phyloP scores from a whole-genome alignment of 1,284 basidiomycete species.

The Xerocomus cyaneibrunnescens region DNA sequence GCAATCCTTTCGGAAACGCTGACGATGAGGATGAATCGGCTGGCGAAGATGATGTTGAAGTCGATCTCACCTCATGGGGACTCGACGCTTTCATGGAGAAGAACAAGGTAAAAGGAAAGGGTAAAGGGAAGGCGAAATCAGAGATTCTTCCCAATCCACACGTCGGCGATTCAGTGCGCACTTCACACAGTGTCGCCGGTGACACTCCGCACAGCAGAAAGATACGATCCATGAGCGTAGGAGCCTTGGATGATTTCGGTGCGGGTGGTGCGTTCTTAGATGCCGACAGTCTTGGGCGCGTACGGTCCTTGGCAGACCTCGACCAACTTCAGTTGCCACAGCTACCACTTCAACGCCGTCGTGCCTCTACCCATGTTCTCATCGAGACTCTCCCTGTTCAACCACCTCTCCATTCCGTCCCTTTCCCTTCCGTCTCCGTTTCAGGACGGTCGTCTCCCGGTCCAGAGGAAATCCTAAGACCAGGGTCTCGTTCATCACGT shows the following conservation, averaged over 20 bases:
- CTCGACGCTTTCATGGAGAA: conserved; percentile 73
- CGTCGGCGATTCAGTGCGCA: conserved; percentile 37
- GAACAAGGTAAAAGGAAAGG: conserved; percentile 52
- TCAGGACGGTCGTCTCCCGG: conserved; percentile 47
- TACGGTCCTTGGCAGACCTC: conserved; percentile 52
- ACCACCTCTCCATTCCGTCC: conserved; percentile 51
- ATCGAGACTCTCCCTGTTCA: conserved; percentile 45
- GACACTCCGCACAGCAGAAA: conserved; percentile 37
- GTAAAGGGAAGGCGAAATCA: conserved; percentile 49
- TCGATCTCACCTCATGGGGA: conserved; percentile 82
- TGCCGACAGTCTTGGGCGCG: conserved; percentile 33
- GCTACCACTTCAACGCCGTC: conserved; percentile 43
- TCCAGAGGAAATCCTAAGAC: conserved; percentile 36
- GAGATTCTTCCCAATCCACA: conserved; percentile 52
- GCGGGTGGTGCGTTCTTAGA: conserved; percentile 47
- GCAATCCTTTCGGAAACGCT: conserved; percentile 68
- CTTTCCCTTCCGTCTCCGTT: conserved; percentile 60
- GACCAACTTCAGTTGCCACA: conserved; percentile 42
- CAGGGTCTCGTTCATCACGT: conserved; percentile 34
- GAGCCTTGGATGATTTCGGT: conserved; percentile 54
- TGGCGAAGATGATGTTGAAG: conserved; percentile 57
- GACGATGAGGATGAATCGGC: conserved; percentile 55
- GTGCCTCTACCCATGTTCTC: conserved; percentile 50
- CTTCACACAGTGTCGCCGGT: conserved; percentile 33
- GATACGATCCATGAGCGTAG: conserved; percentile 62